Conservation (phyloP, 257 asterid genomes). For the Fraxinus americana region DNA sequence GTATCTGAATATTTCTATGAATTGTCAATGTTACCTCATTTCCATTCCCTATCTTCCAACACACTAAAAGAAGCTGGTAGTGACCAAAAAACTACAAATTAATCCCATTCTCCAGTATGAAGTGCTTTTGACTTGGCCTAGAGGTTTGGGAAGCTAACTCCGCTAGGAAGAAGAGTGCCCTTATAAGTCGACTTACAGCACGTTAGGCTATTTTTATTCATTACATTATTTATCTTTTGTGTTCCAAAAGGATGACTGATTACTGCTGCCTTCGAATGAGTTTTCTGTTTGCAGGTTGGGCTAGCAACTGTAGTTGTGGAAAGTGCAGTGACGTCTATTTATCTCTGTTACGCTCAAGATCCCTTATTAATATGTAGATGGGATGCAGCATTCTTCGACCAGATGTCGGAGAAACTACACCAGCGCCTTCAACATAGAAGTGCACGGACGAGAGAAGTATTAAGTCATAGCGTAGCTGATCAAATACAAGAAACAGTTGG, state of each 20-base stretch:
- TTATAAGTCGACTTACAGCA: background rate
- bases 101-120: background rate
- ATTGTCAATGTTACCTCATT: no score
- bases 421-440: slow-evolving; percentile 94
- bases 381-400: slow-evolving; percentile 75
- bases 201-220: no score
- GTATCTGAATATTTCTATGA: no score
- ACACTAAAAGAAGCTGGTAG: background rate
- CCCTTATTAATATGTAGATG: slow-evolving; percentile 77
- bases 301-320: slow-evolving; percentile 90
- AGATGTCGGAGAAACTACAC: slow-evolving; percentile 80
- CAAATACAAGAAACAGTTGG: slow-evolving; percentile 50
- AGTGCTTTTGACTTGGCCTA: no score
- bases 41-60: no score
- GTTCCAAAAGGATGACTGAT: background rate
- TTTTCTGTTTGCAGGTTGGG: slow-evolving; percentile 63
- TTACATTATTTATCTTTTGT: background rate
- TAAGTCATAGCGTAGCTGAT: slow-evolving; percentile 56
- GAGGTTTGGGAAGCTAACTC: background rate
- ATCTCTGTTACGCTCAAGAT: slow-evolving; percentile 88
- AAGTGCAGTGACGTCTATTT: slow-evolving; percentile 93
- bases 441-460: slow-evolving; percentile 62
- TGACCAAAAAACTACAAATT: background rate
- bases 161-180: background rate
- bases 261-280: background rate